Evolutionary conservation across 768 basidiomycete species (phyloP), one percentile per base, ranked within the genome.

Genomic region (Cubamyces lactineus): DNA sequence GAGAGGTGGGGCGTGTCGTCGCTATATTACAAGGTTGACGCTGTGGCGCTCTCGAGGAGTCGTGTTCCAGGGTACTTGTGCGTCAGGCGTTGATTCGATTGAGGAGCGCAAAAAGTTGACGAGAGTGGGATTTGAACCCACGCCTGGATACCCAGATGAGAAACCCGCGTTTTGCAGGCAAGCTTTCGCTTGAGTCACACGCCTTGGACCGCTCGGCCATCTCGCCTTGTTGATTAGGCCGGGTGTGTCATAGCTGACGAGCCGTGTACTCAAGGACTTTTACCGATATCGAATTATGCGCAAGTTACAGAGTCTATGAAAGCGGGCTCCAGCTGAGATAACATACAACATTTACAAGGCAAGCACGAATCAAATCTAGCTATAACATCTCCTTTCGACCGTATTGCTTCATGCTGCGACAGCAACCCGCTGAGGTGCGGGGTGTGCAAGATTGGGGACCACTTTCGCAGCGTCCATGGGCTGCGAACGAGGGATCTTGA

Each of bases 161-260:
- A 69, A 69, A 67, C 68, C 68, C 60, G 57, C 64, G n/a, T 42
- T 17, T 39, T 53, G 63, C 62, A 66, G 66, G 66, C 64, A 69
- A 69, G 66, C 68, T 67, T 69, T 75, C 73, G 78, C 81, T 81
- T 82, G 81, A 82, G 80, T 83, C 80, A 82, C 81, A 82, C 82
- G 81, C 81, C 82, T 80, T 82, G 76, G 82, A 82, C 81, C 82
- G 79, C 82, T 82, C 81, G 81, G 82, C 81, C 82, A 82, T 82
- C 79, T 81, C 81, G 80, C 80, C 79, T 24, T 71, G 41, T 15
- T 5, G 8, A n/a, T n/a, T n/a, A n/a, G n/a, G n/a, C n/a, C n/a
- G n/a, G n/a, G n/a, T n/a, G n/a, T n/a, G n/a, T n/a, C n/a, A n/a
- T n/a, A n/a, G n/a, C n/a, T n/a, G n/a, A n/a, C n/a, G n/a, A n/a